A percentile compares a stretch with the other conserved stretches of the same genome.
Conservation (phyloP, 208 protist species). For the Angomonas ambiguus region DNA sequence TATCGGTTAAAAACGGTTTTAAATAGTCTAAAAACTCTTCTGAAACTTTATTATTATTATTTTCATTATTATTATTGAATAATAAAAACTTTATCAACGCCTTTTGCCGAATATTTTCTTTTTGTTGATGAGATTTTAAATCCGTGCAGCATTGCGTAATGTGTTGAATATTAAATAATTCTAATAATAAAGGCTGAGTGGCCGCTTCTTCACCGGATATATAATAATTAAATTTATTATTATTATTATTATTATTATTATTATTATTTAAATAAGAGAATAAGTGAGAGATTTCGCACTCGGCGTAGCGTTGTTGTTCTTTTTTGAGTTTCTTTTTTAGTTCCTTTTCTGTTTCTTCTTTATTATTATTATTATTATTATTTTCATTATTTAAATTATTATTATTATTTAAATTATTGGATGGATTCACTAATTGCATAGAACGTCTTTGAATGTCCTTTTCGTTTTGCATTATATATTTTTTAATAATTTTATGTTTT, state of each 20-base stretch:
- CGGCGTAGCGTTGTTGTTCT: no score
- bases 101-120: not conserved
- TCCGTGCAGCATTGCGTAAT: not conserved
- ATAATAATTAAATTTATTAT: not conserved
- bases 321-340: not conserved
- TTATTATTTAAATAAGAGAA: not conserved
- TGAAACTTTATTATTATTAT: not conserved
- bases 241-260: constrained; percentile 9
- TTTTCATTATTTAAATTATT: not conserved
- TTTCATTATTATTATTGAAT: not conserved
- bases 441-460: not conserved
- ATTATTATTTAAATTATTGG: no score
- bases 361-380: constrained; percentile 2
- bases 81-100: not conserved
- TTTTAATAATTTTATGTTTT: not conserved
- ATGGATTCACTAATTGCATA: not conserved
- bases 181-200: not conserved
- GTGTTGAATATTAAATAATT: not conserved
- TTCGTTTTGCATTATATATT: not conserved
- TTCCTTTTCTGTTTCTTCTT: not conserved
- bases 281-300: not conserved
- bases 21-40: constrained; percentile 2
- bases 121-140: not conserved
- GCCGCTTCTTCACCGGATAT: not conserved
- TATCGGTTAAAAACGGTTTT: not conserved